Evolutionary conservation across 2,329 filamentous ascomycete species (phyloP).

Genomic region (Myriosclerotinia duriaeana): DNA sequence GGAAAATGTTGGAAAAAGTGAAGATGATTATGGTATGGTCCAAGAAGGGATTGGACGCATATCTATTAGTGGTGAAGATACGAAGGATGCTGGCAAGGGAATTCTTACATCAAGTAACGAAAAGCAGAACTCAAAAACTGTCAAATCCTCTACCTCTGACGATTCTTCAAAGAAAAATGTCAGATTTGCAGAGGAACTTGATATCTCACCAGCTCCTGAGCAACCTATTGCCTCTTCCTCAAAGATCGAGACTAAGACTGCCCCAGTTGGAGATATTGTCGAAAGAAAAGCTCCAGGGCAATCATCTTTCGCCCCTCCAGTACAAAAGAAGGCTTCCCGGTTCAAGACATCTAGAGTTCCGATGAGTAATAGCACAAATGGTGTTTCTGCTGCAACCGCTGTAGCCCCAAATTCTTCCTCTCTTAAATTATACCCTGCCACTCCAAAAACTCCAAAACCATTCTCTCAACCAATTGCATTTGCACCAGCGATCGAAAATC

Average conservation of each 20-base stretch:
- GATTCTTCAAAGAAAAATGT: constrained; percentile 62
- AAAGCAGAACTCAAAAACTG: background rate
- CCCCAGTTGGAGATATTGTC: constrained; percentile 52
- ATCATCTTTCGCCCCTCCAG: constrained; percentile 28
- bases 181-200: constrained; percentile 72
- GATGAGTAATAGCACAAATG: constrained; percentile 27
- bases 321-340: constrained; percentile 44
- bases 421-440: constrained; percentile 33
- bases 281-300: constrained; percentile 36
- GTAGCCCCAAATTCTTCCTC: constrained; percentile 17
- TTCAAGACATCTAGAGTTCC: constrained; percentile 45
- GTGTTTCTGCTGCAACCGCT: constrained; percentile 24
- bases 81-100: constrained; percentile 7
- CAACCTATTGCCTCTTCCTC: constrained; percentile 31
- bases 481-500: constrained; percentile 29
- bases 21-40: constrained; percentile 39
- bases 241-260: constrained; percentile 23
- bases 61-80: constrained; percentile 45
- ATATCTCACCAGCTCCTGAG: constrained; percentile 58
- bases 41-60: constrained; percentile 59
- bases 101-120: constrained; percentile 11
- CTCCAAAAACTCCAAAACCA: constrained; percentile 30
- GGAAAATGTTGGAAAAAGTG: constrained; percentile 56
- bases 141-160: background rate
- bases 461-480: constrained; percentile 36